Conservation (phyloP, 1,284 basidiomycete genomes). For the Puccinia hordei region DNA sequence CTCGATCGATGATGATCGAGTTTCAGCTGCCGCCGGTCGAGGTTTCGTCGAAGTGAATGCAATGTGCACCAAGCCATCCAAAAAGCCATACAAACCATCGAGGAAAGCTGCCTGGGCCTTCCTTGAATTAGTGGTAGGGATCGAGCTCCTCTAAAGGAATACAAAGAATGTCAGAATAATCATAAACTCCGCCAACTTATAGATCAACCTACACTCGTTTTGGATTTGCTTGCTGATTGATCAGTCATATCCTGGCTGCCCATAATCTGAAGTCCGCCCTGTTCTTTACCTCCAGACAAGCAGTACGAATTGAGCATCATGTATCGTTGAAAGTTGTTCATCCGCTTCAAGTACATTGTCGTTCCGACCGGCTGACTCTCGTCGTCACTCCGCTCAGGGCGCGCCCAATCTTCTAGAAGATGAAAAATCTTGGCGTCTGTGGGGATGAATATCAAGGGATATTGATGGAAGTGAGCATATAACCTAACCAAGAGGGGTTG, state of each 20-base stretch:
- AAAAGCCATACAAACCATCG: slow-evolving; percentile 80
- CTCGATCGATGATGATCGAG: slow-evolving; percentile 5
- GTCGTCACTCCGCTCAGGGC: slow-evolving; percentile 56
- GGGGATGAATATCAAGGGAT: neutral
- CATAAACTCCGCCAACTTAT: neutral
- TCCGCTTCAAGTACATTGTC: slow-evolving; percentile 68
- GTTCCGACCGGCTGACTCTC: slow-evolving; percentile 55
- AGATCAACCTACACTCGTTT: slow-evolving; percentile 12
- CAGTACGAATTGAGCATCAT: slow-evolving; percentile 77
- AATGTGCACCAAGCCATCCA: slow-evolving; percentile 83
- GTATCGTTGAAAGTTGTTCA: slow-evolving; percentile 81
- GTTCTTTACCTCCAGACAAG: slow-evolving; percentile 76
- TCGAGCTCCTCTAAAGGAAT: slow-evolving; percentile 18
- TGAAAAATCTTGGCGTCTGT: slow-evolving; percentile 82
- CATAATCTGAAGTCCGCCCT: slow-evolving; percentile 23
- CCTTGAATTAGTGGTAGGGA: slow-evolving; percentile 60
- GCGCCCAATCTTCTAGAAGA: slow-evolving; percentile 79
- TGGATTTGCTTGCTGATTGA: slow-evolving; percentile 15
- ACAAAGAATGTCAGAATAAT: slow-evolving; percentile 4
- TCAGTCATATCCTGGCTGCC: neutral
- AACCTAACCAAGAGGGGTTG: neutral
- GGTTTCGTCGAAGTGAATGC: slow-evolving; percentile 65
- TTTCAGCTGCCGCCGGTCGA: slow-evolving; percentile 2
- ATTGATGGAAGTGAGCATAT: neutral
- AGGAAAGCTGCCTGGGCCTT: slow-evolving; percentile 85